Evolutionary conservation across 164 flowering plant species (phyloP).

Genomic region (Amborella trichopoda): DNA sequence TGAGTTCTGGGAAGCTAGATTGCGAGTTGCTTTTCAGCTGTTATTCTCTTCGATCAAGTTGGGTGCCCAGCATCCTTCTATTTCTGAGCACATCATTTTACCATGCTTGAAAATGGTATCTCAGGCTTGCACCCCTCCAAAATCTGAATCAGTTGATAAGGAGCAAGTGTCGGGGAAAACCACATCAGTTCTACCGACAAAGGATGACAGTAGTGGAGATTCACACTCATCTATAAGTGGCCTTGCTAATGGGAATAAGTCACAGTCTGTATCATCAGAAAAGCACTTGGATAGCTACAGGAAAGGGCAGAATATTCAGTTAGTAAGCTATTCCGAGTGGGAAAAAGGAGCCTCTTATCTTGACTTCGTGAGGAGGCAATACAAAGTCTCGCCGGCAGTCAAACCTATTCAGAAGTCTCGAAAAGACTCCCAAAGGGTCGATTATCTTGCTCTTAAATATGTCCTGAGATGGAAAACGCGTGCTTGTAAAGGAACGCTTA

Average conservation of each 20-base stretch:
- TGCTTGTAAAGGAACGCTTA: conserved; percentile 32
- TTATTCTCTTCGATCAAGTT: conserved; percentile 82
- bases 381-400: conserved; percentile 66
- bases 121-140: conserved; percentile 98
- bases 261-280: conserved; percentile 37
- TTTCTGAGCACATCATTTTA: conserved; percentile 94
- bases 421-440: conserved; percentile 41
- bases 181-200: conserved; percentile 20
- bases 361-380: conserved; percentile 97
- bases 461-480: conserved; percentile 86
- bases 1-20: conserved; percentile 97
- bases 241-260: conserved; percentile 30
- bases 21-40: conserved; percentile 86
- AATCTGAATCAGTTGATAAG: conserved; percentile 65
- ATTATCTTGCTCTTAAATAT: conserved; percentile 81
- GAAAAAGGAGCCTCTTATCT: conserved; percentile 95
- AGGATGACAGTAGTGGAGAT: conserved; percentile 40
- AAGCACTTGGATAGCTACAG: conserved; percentile 65
- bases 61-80: conserved; percentile 95
- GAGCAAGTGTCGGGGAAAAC: conserved; percentile 48
- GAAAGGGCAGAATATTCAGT: conserved; percentile 69
- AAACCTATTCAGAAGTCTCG: conserved; percentile 59
- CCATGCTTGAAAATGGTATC: conserved; percentile 89
- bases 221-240: conserved; percentile 29
- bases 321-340: conserved; percentile 94